Evolutionary conservation across 139 green algal species (phyloP), one percentile per base, ranked within the genome.

Genomic region (Coelastrella sp.): DNA sequence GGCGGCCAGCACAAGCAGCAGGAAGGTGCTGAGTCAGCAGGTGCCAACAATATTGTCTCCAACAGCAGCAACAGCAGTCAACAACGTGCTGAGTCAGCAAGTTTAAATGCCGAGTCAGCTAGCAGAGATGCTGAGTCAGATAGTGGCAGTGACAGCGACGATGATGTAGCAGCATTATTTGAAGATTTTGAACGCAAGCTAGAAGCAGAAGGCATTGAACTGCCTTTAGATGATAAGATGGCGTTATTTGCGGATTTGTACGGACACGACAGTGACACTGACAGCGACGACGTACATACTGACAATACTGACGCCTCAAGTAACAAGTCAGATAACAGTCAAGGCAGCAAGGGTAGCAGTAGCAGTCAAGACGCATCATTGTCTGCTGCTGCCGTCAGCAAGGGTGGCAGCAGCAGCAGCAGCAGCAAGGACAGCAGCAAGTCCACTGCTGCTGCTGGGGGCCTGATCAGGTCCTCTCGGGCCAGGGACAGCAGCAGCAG

Each of bases 41-140:
- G 32, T 47, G 32, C 32, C 32, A 47, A 47, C 32, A 47, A 47
- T 47, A 47, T 47, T 47, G 32, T 47, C 32, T 47, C 32, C 32
- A 57, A 56, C 58, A 84, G 79, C 79, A 84, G 79, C 79, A 84
- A 10, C 11, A 54, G 78, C 56, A 83, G 11, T 47, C 78, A 80
- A 22, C 23, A 59, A 80, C 75, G 61, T 47, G 32, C 32, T 47
- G 32, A 47, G 32, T 47, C 32, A 47, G 32, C 32, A 47, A 47
- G 32, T 47, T 47, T 1, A 47, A 47, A 47, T 47, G 32, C 32
- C 1, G 0, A 47, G 32, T 47, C 32, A 71, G 61, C 61, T 19
- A 80, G 75, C 75, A 22, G n/a, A 11, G 7, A 61, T 59, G 54
- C 47, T 22, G 58, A 61, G 17, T 23, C 5, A 22, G 10, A 10